Percentiles rank a stretch among this genome's conserved stretches.
Evolutionary conservation across 148 eudicot genomes (phyloP).

Genomic region (Rheum nobile): DNA sequence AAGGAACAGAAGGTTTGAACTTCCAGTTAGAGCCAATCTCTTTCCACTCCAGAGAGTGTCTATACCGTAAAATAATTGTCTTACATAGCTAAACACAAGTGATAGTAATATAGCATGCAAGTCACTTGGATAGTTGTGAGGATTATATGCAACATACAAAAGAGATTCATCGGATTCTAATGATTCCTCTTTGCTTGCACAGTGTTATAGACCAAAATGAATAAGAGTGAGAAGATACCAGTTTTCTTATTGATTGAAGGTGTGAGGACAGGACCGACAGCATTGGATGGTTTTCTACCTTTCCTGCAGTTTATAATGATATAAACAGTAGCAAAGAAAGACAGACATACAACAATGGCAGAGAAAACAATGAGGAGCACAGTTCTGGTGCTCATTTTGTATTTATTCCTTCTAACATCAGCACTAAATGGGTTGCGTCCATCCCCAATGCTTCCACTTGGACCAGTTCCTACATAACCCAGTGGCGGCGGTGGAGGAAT

Average conservation of each 20-base stretch:
- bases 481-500: conserved; percentile 52
- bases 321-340: conserved; percentile 45
- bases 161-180: not conserved
- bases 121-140: not conserved
- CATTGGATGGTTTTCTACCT: conserved; percentile 48
- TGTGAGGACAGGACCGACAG: conserved; percentile 59
- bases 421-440: conserved; percentile 68
- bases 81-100: not conserved
- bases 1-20: not conserved
- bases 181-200: not conserved
- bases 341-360: conserved; percentile 53
- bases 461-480: conserved; percentile 36
- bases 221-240: conserved; percentile 30
- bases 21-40: not conserved
- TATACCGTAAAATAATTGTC: not conserved
- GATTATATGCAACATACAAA: not conserved
- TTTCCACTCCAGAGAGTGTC: not conserved
- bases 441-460: conserved; percentile 47
- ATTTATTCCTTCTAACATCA: conserved; percentile 35
- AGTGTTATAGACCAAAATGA: not conserved
- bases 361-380: conserved; percentile 60
- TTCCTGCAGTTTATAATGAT: conserved; percentile 60
- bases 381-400: conserved; percentile 44
- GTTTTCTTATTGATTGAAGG: conserved; percentile 58
- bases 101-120: not conserved